Evolutionary conservation across 2,329 filamentous ascomycete genomes (phyloP).

Genomic region (Fusarium succisae): DNA sequence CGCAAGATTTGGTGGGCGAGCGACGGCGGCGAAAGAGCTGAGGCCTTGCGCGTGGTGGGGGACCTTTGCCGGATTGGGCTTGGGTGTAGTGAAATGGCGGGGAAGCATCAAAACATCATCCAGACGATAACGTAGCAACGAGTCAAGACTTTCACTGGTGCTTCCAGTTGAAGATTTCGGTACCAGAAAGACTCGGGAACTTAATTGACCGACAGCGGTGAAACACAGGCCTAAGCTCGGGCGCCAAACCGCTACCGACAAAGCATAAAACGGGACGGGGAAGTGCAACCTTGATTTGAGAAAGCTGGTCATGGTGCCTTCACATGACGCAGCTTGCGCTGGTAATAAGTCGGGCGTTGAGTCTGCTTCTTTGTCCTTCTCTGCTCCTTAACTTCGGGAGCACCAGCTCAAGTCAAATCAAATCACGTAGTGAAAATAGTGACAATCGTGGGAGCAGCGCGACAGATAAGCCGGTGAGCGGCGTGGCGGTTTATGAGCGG

Average conservation of each 20-base stretch:
- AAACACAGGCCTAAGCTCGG: neutral
- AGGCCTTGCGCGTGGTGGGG: slow-evolving; percentile 40
- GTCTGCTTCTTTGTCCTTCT: neutral
- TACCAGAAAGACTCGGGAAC: neutral
- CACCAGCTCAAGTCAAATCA: slow-evolving; percentile 1
- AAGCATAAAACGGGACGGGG: slow-evolving; percentile 12
- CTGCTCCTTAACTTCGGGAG: slow-evolving; percentile 16
- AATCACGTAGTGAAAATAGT: slow-evolving; percentile 8
- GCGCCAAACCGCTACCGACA: slow-evolving; percentile 4
- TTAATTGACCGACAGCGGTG: slow-evolving; percentile 8
- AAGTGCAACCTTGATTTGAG: slow-evolving; percentile 55
- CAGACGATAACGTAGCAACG: slow-evolving; percentile 32
- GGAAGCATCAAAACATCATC: slow-evolving; percentile 43
- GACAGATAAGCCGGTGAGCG: slow-evolving; percentile 18
- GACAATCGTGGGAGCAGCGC: slow-evolving; percentile 12
- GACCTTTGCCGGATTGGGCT: slow-evolving; percentile 44
- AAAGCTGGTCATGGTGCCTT: slow-evolving; percentile 51
- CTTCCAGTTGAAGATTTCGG: neutral
- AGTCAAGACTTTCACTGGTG: slow-evolving; percentile 16
- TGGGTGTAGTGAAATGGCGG: slow-evolving; percentile 43
- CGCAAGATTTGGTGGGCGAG: slow-evolving; percentile 37
- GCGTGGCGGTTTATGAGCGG: slow-evolving; percentile 35
- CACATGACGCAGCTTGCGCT: slow-evolving; percentile 49
- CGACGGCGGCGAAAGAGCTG: slow-evolving; percentile 38
- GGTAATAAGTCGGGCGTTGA: slow-evolving; percentile 14